Conservation (phyloP, 23 red algal species). For the Gracilaria gracilis region DNA sequence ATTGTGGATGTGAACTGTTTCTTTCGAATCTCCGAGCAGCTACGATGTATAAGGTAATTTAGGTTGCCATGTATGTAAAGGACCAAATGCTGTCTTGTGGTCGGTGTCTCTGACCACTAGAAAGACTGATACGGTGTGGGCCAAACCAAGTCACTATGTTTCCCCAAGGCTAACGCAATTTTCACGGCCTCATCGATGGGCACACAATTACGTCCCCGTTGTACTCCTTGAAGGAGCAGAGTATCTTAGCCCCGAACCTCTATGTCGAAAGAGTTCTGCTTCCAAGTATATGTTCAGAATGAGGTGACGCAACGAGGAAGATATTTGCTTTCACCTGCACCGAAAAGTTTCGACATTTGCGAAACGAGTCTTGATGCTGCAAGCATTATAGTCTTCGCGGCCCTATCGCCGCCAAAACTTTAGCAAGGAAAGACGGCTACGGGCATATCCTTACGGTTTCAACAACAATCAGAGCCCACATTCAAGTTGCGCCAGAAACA, state of each 20-base stretch:
- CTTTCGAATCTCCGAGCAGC: too few relatives aligned
- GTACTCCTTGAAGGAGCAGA: not conserved
- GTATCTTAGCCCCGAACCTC: constrained; percentile 5
- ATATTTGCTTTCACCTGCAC: not conserved
- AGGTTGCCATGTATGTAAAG: too few relatives aligned
- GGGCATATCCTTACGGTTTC: not conserved
- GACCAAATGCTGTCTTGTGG: too few relatives aligned
- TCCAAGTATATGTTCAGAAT: not conserved
- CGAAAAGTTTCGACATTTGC: not conserved
- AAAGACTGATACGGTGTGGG: not conserved
- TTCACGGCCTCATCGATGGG: not conserved
- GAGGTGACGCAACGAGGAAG: not conserved
- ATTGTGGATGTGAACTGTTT: too few relatives aligned
- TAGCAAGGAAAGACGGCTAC: not conserved
- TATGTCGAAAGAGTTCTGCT: not conserved
- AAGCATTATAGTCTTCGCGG: constrained; percentile 1
- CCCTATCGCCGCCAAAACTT: not conserved
- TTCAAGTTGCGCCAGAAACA: not conserved
- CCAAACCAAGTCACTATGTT: not conserved
- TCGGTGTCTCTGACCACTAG: too few relatives aligned
- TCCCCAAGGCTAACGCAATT: not conserved
- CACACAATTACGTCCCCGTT: not conserved
- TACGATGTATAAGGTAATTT: too few relatives aligned
- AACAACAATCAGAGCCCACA: not conserved
- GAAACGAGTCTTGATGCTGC: not conserved